phyloP scores from a whole-genome alignment of 176 grass and related monocot genomes.

The Paspalum notatum region DNA sequence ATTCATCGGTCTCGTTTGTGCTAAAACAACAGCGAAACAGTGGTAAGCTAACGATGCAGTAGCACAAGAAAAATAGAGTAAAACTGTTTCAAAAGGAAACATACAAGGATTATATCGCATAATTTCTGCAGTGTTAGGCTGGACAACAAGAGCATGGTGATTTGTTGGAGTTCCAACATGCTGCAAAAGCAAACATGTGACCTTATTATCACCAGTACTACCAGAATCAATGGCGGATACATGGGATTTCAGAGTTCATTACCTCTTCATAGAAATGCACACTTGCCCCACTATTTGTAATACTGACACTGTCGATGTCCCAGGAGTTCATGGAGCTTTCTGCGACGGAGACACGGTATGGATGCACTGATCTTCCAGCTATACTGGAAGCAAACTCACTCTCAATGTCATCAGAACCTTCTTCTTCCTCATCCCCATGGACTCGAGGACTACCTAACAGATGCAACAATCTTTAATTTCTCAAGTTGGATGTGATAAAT shows the following conservation, averaged over 20 bases:
- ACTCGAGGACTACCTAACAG: conserved; percentile 43
- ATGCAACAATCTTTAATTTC: neutral
- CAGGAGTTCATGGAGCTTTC: conserved; percentile 43
- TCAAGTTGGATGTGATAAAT: neutral
- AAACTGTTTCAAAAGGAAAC: neutral
- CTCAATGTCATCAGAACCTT: conserved; percentile 46
- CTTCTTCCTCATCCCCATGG: conserved; percentile 42
- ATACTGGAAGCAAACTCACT: conserved; percentile 41
- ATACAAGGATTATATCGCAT: conserved; percentile 34
- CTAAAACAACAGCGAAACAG: neutral
- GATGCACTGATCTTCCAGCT: conserved; percentile 36
- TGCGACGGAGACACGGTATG: conserved; percentile 29
- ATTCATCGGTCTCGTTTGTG: conserved; percentile 26
- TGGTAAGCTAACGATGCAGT: neutral
- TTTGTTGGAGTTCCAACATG: conserved; percentile 39
- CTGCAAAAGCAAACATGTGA: neutral
- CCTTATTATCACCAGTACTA: neutral
- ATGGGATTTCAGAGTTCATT: neutral
- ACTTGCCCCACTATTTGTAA: conserved; percentile 39
- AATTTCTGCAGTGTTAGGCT: conserved; percentile 34
- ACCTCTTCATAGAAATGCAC: conserved; percentile 40
- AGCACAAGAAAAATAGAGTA: neutral
- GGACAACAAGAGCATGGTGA: conserved; percentile 36
- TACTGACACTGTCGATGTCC: conserved; percentile 34
- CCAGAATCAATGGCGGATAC: neutral